A percentile compares a stretch with the other conserved stretches of the same genome.
Conservation (phyloP, 306 rosid genomes). For the Ceratonia siliqua region DNA sequence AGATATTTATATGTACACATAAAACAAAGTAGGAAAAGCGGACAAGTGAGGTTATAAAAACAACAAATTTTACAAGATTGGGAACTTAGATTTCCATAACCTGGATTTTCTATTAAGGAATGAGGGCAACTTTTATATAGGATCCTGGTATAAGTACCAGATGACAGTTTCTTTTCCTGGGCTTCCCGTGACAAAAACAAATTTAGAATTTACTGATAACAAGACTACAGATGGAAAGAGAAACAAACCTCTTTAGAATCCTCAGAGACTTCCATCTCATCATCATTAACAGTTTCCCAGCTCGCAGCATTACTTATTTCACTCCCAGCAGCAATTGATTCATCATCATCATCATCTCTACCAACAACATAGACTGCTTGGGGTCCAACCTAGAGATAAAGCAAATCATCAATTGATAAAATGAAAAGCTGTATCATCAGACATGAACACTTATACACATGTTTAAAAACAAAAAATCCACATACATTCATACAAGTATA, state of each 20-base stretch:
- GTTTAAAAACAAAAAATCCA: background rate
- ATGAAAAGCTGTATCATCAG: slow-evolving; percentile 31
- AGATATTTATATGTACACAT: background rate
- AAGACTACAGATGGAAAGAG: slow-evolving; percentile 30
- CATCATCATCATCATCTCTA: slow-evolving; percentile 95
- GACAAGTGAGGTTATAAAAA: background rate
- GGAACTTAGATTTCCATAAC: slow-evolving; percentile 8
- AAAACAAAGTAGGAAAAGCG: background rate
- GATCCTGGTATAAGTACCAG: slow-evolving; percentile 2
- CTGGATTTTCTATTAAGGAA: background rate
- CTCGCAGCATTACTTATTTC: slow-evolving; percentile 94
- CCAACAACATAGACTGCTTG: slow-evolving; percentile 99
- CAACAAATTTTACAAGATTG: slow-evolving; percentile 5
- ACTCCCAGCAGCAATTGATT: slow-evolving; percentile 85
- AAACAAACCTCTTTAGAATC: slow-evolving; percentile 70
- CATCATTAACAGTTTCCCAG: slow-evolving; percentile 97
- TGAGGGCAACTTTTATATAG: slow-evolving; percentile 3
- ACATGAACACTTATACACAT: slow-evolving; percentile 5
- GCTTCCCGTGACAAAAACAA: slow-evolving; percentile 28
- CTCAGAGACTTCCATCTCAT: slow-evolving; percentile 62
- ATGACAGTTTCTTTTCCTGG: slow-evolving; percentile 25
- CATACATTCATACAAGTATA: background rate
- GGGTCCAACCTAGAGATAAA: slow-evolving; percentile 82
- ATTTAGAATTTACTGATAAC: slow-evolving; percentile 24
- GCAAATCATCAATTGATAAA: slow-evolving; percentile 31